Evolutionary conservation across 441 rosid species (phyloP).

Genomic region (Erodium texanum): DNA sequence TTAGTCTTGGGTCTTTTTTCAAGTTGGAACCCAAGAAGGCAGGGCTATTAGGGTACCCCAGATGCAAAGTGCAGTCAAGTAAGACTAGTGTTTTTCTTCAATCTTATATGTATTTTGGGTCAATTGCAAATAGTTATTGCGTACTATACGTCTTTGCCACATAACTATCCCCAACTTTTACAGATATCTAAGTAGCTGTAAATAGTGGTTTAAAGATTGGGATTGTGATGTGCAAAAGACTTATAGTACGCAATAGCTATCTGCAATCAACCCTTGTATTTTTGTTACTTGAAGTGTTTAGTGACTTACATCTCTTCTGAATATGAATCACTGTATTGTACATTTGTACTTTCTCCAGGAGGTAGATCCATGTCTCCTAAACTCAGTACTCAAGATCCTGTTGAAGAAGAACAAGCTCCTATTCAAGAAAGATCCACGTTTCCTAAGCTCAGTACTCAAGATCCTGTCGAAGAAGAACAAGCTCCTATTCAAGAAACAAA

Average conservation of each 20-base stretch:
- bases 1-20: constrained; percentile 36
- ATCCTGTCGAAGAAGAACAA: constrained; percentile 24
- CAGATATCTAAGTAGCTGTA: no score
- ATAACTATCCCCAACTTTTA: no score
- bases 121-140: no score
- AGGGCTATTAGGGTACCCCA: not conserved
- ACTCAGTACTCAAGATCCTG: constrained; percentile 24
- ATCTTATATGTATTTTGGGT: not conserved
- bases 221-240: no score
- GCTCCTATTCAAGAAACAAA: constrained; percentile 14
- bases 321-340: not conserved
- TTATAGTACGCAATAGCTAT: no score
- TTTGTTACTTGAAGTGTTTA: not conserved
- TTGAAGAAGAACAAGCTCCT: constrained; percentile 22
- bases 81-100: not conserved
- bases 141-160: not conserved
- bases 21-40: constrained; percentile 23
- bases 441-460: constrained; percentile 24
- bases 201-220: no score
- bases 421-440: constrained; percentile 9
- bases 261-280: no score
- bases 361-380: not conserved
- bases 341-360: constrained; percentile 8
- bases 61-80: constrained; percentile 26
- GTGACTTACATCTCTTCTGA: no score